Conservation (phyloP, 2,329 filamentous ascomycete genomes). For the Lachnellula occidentalis region DNA sequence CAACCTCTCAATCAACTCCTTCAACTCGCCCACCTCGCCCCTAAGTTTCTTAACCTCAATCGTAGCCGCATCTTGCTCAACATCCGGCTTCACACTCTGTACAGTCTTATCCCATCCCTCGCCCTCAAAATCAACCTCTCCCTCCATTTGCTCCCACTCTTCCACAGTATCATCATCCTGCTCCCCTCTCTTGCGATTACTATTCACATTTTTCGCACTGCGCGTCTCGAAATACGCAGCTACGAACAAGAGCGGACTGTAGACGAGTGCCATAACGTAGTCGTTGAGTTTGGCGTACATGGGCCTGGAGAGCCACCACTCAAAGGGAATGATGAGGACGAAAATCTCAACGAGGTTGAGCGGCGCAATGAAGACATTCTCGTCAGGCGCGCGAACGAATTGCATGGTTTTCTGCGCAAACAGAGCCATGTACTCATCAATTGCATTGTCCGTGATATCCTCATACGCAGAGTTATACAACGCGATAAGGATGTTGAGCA, state of each 20-base stretch:
- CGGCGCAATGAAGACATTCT: slow-evolving; percentile 96
- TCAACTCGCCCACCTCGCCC: slow-evolving; percentile 53
- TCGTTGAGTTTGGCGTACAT: slow-evolving; percentile 81
- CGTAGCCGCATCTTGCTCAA: slow-evolving; percentile 73
- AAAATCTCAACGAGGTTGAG: slow-evolving; percentile 92
- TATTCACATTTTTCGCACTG: slow-evolving; percentile 59
- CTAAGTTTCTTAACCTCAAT: slow-evolving; percentile 59
- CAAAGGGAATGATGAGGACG: slow-evolving; percentile 69
- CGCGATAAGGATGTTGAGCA: slow-evolving; percentile 94
- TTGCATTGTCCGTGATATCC: slow-evolving; percentile 74
- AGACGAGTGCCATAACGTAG: slow-evolving; percentile 77
- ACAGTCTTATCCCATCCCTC: slow-evolving; percentile 85
- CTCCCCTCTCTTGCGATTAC: slow-evolving; percentile 74
- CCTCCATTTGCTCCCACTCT: slow-evolving; percentile 84
- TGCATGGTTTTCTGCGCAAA: slow-evolving; percentile 95
- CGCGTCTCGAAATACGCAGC: slow-evolving; percentile 68
- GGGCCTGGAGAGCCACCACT: slow-evolving; percentile 86
- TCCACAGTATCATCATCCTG: slow-evolving; percentile 84
- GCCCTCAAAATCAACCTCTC: slow-evolving; percentile 69
- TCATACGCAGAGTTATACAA: slow-evolving; percentile 96
- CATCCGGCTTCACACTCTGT: slow-evolving; percentile 68
- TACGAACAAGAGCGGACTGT: slow-evolving; percentile 75
- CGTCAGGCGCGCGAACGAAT: slow-evolving; percentile 92
- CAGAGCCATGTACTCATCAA: slow-evolving; percentile 91
- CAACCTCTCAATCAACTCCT: slow-evolving; percentile 31